phyloP scores from a whole-genome alignment of 192 early-diverging fungal genomes.

The Geranomyces variabilis region DNA sequence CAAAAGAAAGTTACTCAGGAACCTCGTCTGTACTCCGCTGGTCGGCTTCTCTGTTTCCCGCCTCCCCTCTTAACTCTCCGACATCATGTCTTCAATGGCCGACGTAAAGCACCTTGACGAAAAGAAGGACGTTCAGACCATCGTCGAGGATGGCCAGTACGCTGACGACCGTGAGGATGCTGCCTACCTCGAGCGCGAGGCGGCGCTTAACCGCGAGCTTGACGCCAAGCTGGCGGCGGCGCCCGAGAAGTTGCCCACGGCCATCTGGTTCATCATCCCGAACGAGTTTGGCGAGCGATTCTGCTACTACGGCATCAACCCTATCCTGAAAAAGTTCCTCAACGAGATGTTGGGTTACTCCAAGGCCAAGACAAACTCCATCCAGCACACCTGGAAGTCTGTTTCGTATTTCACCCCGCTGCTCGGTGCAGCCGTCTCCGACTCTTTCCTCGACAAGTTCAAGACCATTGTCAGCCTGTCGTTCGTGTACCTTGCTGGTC shows the following conservation, averaged over 20 bases:
- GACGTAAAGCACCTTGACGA: neutral
- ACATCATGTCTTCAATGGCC: neutral
- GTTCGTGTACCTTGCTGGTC: conserved; percentile 53
- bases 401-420: conserved; percentile 64
- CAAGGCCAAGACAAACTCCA: conserved; percentile 38
- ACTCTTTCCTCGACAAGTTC: conserved; percentile 71
- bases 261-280: conserved; percentile 53
- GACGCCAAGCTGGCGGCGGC: conserved; percentile 55
- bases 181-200: conserved; percentile 38
- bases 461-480: conserved; percentile 53
- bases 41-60: too few species aligned
- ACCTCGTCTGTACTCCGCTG: too few species aligned
- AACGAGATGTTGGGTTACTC: conserved; percentile 33
- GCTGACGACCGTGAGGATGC: neutral
- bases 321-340: conserved; percentile 53
- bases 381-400: conserved; percentile 49
- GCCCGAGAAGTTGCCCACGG: conserved; percentile 46
- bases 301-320: conserved; percentile 64
- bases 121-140: conserved; percentile 12
- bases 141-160: conserved; percentile 14
- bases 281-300: conserved; percentile 59
- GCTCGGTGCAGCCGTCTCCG: conserved; percentile 60
- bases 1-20: too few species aligned
- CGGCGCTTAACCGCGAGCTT: conserved; percentile 53
- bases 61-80: too few species aligned